These are phyloP conservation scores for Cyclostephanos tholiformis DNA, from an alignment of 108 stramenopile species.

Conservation along the genomic window DNA sequence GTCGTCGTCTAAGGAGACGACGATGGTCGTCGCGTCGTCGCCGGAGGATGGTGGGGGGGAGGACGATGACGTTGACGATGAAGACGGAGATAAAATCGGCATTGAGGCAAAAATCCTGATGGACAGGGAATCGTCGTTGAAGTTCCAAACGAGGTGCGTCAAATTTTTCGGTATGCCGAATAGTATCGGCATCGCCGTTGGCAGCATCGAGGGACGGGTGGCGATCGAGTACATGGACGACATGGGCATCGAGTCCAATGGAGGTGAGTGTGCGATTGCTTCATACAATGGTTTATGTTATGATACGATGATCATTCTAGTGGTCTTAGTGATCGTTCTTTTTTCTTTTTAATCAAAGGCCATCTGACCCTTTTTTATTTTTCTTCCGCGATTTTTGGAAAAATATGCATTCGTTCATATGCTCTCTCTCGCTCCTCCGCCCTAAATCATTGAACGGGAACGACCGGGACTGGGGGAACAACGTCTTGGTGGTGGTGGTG, in stretches of 20 bases:
- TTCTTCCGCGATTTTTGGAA: too few relatives aligned
- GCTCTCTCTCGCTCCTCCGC: too few relatives aligned
- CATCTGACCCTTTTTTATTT: too few relatives aligned
- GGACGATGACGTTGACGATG: constrained; percentile 5
- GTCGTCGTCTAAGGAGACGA: neutral
- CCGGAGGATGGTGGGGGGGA: neutral
- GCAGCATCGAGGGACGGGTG: constrained; percentile 96
- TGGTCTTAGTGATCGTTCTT: too few relatives aligned
- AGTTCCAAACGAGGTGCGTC: constrained; percentile 84
- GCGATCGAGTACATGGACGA: constrained; percentile 93
- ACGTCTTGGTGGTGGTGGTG: too few relatives aligned
- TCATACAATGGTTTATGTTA: too few relatives aligned
- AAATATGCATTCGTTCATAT: too few relatives aligned
- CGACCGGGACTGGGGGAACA: too few relatives aligned
- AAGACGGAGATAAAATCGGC: neutral
- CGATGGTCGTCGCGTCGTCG: constrained; percentile 4
- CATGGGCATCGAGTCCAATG: constrained; percentile 44
- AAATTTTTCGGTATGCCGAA: constrained; percentile 69
- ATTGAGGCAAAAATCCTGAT: constrained; percentile 40
- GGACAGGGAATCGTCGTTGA: constrained; percentile 83
- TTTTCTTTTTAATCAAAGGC: too few relatives aligned
- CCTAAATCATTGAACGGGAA: too few relatives aligned
- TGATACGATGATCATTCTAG: constrained; percentile 11
- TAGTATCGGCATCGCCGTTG: constrained; percentile 84
- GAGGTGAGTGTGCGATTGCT: constrained; percentile 28